Percentiles rank a stretch among this genome's conserved stretches.
phyloP scores from a whole-genome alignment of 2,329 filamentous ascomycete species.

The Trichoderma sp. region DNA sequence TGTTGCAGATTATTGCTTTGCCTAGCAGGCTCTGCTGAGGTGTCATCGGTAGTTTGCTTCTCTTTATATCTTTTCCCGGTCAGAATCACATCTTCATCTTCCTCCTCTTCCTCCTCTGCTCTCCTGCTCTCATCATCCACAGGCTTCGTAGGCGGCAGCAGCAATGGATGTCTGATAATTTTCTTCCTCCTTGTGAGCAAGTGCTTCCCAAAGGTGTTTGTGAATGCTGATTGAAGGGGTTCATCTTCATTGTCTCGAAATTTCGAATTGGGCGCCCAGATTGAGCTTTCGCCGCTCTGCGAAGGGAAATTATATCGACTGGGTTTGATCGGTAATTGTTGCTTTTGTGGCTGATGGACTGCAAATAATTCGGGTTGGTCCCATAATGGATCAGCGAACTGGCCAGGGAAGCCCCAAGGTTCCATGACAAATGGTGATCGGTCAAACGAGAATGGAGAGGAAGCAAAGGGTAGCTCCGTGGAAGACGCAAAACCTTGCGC shows the following conservation, averaged over 20 bases:
- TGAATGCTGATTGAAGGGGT: slow-evolving; percentile 11
- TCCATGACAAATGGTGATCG: slow-evolving; percentile 19
- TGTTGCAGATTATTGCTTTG: neutral
- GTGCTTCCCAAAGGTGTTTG: slow-evolving; percentile 7
- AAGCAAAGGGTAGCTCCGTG: slow-evolving; percentile 18
- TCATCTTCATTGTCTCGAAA: slow-evolving; percentile 24
- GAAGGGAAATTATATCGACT: slow-evolving; percentile 35
- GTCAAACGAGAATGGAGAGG: slow-evolving; percentile 25
- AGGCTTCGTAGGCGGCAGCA: neutral
- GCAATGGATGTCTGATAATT: neutral
- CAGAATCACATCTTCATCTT: slow-evolving; percentile 22
- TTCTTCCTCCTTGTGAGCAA: neutral
- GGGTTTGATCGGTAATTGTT: neutral
- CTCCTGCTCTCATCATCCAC: slow-evolving; percentile 25
- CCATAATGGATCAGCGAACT: slow-evolving; percentile 16
- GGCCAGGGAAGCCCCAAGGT: slow-evolving; percentile 19
- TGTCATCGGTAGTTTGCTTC: neutral
- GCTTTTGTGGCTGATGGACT: neutral
- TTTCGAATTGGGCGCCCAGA: slow-evolving; percentile 32
- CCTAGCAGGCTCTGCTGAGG: neutral
- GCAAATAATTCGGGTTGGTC: slow-evolving; percentile 4
- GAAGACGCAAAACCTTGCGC: slow-evolving; percentile 19
- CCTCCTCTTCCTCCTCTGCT: slow-evolving; percentile 26
- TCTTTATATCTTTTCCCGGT: slow-evolving; percentile 19
- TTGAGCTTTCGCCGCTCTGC: slow-evolving; percentile 32